These are phyloP conservation scores for Boechera divaricarpa DNA, from an alignment of 345 rosid species.

Conservation along the genomic window DNA sequence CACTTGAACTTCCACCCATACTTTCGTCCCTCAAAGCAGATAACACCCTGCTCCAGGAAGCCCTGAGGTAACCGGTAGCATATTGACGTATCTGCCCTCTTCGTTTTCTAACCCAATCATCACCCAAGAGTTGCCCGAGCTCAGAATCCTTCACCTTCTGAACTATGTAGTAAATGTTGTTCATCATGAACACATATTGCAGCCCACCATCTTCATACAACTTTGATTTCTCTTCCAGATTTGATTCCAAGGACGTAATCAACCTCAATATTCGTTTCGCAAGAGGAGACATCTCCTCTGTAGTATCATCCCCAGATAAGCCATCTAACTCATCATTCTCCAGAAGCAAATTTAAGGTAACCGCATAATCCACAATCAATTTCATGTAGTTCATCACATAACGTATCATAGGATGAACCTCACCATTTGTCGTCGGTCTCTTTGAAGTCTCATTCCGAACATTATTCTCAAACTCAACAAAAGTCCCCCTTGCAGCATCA, in stretches of 20 bases:
- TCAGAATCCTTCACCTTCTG: constrained; percentile 94
- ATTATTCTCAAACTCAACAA: constrained; percentile 87
- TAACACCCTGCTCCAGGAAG: constrained; percentile 83
- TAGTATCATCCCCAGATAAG: constrained; percentile 48
- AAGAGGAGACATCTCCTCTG: constrained; percentile 59
- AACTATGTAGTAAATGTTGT: constrained; percentile 84
- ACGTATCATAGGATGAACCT: constrained; percentile 93
- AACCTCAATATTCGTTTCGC: constrained; percentile 63
- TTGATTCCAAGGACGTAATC: constrained; percentile 69
- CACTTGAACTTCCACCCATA: constrained; percentile 68
- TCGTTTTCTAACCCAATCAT: constrained; percentile 90
- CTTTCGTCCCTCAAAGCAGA: constrained; percentile 85
- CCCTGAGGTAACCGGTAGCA: constrained; percentile 91
- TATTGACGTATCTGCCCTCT: constrained; percentile 80
- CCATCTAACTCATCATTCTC: constrained; percentile 51
- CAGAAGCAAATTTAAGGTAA: constrained; percentile 65
- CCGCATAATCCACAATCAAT: constrained; percentile 82
- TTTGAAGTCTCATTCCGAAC: constrained; percentile 73
- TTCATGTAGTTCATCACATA: constrained; percentile 96
- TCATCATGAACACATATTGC: constrained; percentile 82
- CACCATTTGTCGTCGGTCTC: constrained; percentile 83
- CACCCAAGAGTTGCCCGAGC: constrained; percentile 80
- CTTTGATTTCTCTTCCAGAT: constrained; percentile 87
- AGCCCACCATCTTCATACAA: constrained; percentile 80
- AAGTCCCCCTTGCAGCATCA: constrained; percentile 83